Base-by-base conservation (phyloP, 2,329 filamentous ascomycete species). In the Nemania serpens region DNA sequence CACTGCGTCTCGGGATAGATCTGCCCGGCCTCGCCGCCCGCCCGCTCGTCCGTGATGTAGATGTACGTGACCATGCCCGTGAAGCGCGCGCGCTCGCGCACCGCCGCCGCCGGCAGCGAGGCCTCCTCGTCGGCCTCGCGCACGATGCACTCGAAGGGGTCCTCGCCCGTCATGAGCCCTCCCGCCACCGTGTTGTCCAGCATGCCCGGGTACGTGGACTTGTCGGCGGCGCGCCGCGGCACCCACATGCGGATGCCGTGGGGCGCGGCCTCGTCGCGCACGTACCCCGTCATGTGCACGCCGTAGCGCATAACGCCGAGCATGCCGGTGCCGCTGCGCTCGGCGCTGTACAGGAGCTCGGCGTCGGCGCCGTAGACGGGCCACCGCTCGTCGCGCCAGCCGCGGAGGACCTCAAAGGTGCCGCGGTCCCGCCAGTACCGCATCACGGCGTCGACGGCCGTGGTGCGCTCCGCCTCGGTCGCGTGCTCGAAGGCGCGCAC, bases 1-100 rank as follows among this genome's bases (percentile, higher is more conserved):
- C 93, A 97, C 77, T 98, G 89, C 70, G 88, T 88, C 77, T 98
- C 95, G 0, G 95, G 95, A 77, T 96, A 94, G 72, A 97, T 82
- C 70, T 96, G 81, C 11, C 88, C 89, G 10, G 83, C 86, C 77
- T 97, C 92, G 10, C 93, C 93, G 11, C 92, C 91, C 2, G 91
- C 88, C 36, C 86, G 82, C 69, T 84, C 79, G 70, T 92, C 88
- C 11, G 93, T 87, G 66, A 96, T 83, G 77, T 94, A 90, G 66
- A 93, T 87, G 78, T 98, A 99, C 6, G 91, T 92, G 63, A 97
- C 84, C 47, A 84, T 88, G 6, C 93, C 93, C 15, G 80, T 82
- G 17, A 84, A 76, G 61, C 80, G 82, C 5, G 85, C 84, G 12
- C 79, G 78, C 41, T 78, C 76, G 45, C 89, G 84, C 51, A 97